These are phyloP conservation scores for Candida ascalaphidarum DNA, from an alignment of 805 yeast genomes.

Conservation along the genomic window DNA sequence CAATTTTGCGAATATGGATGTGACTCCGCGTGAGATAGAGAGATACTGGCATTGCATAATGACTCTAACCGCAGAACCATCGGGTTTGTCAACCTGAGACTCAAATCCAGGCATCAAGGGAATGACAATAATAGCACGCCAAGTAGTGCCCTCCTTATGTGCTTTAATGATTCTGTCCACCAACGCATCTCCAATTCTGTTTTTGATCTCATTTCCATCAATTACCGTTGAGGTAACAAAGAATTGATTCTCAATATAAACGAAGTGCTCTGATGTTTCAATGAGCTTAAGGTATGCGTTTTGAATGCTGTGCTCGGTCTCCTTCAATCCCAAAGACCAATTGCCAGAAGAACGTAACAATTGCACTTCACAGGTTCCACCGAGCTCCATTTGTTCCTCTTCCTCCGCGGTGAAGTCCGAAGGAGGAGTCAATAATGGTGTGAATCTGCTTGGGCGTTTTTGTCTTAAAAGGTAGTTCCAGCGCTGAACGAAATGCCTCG, in stretches of 20 bases:
- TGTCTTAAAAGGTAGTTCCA: slow-evolving; percentile 94
- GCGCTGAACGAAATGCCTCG: slow-evolving; percentile 93
- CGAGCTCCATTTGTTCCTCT: slow-evolving; percentile 46
- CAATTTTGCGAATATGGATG: slow-evolving; percentile 80
- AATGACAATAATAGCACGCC: slow-evolving; percentile 89
- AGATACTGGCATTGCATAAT: slow-evolving; percentile 95
- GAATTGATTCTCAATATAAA: slow-evolving; percentile 93
- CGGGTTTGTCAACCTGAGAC: slow-evolving; percentile 85
- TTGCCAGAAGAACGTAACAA: slow-evolving; percentile 79
- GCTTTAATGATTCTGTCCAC: slow-evolving; percentile 95
- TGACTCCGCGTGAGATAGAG: slow-evolving; percentile 84
- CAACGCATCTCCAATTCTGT: slow-evolving; percentile 90
- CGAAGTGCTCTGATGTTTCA: slow-evolving; percentile 86
- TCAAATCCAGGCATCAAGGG: slow-evolving; percentile 98
- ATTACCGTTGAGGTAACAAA: slow-evolving; percentile 84
- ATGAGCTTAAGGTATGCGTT: slow-evolving; percentile 86
- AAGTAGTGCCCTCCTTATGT: slow-evolving; percentile 58
- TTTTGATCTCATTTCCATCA: slow-evolving; percentile 77
- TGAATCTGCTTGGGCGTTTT: slow-evolving; percentile 88
- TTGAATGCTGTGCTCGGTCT: slow-evolving; percentile 84
- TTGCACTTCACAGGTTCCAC: slow-evolving; percentile 90
- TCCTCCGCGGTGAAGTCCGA: slow-evolving; percentile 76
- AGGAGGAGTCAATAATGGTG: slow-evolving; percentile 90
- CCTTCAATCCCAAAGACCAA: slow-evolving; percentile 88
- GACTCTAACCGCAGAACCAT: slow-evolving; percentile 89